phyloP scores from a whole-genome alignment of 192 early-diverging fungal species.

The Backusella westeae region DNA sequence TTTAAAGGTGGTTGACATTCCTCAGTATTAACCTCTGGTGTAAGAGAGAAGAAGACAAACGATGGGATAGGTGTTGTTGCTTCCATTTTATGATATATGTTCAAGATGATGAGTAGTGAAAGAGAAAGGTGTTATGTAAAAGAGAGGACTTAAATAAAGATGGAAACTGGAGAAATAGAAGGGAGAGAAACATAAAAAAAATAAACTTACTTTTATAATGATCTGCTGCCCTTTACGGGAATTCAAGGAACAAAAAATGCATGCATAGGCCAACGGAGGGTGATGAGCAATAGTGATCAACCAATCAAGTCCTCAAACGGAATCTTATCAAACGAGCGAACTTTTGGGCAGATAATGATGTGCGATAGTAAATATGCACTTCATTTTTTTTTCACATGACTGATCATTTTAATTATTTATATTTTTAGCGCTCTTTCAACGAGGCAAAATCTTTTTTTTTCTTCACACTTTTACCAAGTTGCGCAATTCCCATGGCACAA shows the following conservation, averaged over 20 bases:
- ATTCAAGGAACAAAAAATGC: constrained; percentile 8
- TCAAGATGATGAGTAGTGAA: not conserved
- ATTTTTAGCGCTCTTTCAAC: not conserved
- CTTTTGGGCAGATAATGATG: not conserved
- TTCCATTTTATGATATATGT: not conserved
- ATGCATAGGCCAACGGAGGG: not conserved
- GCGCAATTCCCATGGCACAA: not conserved
- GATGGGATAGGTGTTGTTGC: not conserved
- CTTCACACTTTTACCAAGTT: not conserved
- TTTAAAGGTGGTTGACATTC: not conserved
- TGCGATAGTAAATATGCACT: not conserved
- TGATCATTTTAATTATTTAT: not conserved
- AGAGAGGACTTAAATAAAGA: not conserved
- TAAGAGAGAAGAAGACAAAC: not conserved
- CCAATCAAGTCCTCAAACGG: not conserved
- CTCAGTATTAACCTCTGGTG: not conserved
- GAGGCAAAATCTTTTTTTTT: not conserved
- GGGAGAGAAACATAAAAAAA: not conserved
- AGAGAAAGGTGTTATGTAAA: not conserved
- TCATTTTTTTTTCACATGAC: not conserved
- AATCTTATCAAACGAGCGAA: not conserved
- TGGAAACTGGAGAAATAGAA: not conserved
- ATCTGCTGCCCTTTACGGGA: not conserved
- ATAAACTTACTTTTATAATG: not conserved
- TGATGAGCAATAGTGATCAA: not conserved